phyloP scores from a whole-genome alignment of 345 rosid genomes.

The Syzygium oleosum region DNA sequence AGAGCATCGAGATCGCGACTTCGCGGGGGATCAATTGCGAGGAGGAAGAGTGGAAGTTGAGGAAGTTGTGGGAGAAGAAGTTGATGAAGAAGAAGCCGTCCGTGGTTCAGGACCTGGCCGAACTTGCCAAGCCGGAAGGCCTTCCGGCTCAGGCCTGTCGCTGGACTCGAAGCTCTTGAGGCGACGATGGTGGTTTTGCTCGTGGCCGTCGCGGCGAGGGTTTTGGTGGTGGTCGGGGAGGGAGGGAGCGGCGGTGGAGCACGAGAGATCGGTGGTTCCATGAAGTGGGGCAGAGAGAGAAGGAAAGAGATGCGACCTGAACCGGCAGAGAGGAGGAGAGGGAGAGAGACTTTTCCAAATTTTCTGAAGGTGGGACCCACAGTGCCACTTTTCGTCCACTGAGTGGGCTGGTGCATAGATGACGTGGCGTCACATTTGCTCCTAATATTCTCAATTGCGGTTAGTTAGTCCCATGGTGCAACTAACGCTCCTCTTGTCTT shows the following conservation, averaged over 20 bases:
- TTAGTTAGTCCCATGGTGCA: not conserved
- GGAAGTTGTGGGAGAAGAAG: no score
- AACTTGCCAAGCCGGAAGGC: accelerated
- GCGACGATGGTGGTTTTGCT: not conserved
- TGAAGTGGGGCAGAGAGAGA: no score
- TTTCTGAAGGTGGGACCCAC: not conserved
- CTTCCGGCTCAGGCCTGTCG: accelerated
- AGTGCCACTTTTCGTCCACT: not conserved
- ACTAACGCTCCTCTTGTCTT: not conserved
- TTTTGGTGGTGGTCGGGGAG: not conserved
- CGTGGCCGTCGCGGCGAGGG: accelerated
- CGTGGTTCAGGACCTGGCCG: not conserved
- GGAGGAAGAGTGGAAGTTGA: no score
- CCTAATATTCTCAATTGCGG: not conserved
- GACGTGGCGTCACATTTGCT: not conserved
- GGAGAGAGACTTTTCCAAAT: not conserved
- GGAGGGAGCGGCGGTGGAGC: not conserved
- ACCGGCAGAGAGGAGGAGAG: not conserved
- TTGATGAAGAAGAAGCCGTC: no score
- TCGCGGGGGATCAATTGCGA: no score
- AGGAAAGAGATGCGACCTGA: no score
- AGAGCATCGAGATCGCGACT: no score
- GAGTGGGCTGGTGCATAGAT: not conserved
- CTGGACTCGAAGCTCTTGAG: not conserved
- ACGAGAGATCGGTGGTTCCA: not conserved